A percentile compares a stretch with the other conserved stretches of the same genome.
Conservation (phyloP, 2,329 filamentous ascomycete species). For the Penicillium sp. region DNA sequence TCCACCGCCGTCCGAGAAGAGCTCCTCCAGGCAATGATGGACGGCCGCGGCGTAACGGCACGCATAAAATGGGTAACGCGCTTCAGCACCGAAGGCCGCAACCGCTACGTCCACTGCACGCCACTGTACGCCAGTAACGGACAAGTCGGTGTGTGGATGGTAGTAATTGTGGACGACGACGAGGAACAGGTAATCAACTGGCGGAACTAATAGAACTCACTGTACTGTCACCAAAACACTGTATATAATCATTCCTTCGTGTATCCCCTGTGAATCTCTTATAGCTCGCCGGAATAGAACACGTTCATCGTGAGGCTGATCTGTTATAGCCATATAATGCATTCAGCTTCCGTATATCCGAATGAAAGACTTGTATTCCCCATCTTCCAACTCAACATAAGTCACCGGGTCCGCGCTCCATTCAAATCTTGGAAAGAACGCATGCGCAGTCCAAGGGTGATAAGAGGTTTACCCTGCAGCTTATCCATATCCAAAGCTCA, state of each 20-base stretch:
- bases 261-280: not conserved
- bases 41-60: constrained; percentile 69
- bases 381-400: constrained; percentile 1
- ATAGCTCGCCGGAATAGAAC: not conserved
- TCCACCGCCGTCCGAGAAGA: constrained; percentile 53
- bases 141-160: constrained; percentile 74
- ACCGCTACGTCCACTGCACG: constrained; percentile 75
- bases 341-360: constrained; percentile 3
- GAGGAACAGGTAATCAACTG: constrained; percentile 25
- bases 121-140: constrained; percentile 67
- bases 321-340: not conserved
- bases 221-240: not conserved
- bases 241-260: not conserved
- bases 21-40: constrained; percentile 59
- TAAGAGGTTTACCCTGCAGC: no score
- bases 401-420: not conserved
- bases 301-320: not conserved
- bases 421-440: no score
- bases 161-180: constrained; percentile 69
- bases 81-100: constrained; percentile 56
- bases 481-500: no score
- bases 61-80: constrained; percentile 68
- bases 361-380: constrained; percentile 7
- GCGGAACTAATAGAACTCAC: constrained; percentile 2
- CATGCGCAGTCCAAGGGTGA: no score